phyloP scores from a whole-genome alignment of 2,329 filamentous ascomycete genomes.

The Colletotrichum sp. region DNA sequence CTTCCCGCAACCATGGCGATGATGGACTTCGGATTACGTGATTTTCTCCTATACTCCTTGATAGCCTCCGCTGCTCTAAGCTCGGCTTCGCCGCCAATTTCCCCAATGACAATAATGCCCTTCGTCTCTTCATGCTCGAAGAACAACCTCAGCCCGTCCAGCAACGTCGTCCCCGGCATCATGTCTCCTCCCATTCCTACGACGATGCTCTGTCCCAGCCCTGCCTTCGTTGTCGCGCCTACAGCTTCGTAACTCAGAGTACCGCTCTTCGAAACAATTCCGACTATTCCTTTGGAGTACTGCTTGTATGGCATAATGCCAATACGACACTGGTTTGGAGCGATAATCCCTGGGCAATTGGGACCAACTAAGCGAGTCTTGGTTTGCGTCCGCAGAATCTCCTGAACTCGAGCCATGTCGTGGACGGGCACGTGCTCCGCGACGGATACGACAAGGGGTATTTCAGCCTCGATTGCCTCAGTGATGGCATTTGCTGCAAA shows the following conservation, averaged over 20 bases:
- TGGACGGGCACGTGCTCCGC: conserved; percentile 82
- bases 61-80: conserved; percentile 76
- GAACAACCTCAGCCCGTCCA: conserved; percentile 72
- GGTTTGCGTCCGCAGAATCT: conserved; percentile 73
- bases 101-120: conserved; percentile 74
- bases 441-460: conserved; percentile 78
- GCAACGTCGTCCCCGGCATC: conserved; percentile 73
- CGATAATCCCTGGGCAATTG: conserved; percentile 84
- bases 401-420: conserved; percentile 74
- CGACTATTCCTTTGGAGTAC: conserved; percentile 65
- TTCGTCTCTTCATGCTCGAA: conserved; percentile 72
- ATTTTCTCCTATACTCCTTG: conserved; percentile 62
- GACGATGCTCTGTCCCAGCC: conserved; percentile 77
- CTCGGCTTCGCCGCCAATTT: conserved; percentile 74
- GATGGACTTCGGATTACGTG: conserved; percentile 65
- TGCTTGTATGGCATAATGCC: conserved; percentile 47
- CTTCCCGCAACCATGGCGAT: conserved; percentile 70
- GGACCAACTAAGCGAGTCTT: conserved; percentile 77
- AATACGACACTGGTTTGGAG: conserved; percentile 67
- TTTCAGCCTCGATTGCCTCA: conserved; percentile 78
- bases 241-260: conserved; percentile 84
- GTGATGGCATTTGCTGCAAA: conserved; percentile 72
- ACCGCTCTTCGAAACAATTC: conserved; percentile 81
- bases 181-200: conserved; percentile 81
- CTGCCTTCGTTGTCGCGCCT: conserved; percentile 74